Evolutionary conservation across 306 rosid genomes (phyloP), one percentile per base, ranked within the genome.

Genomic region (Cucurbita pepo): DNA sequence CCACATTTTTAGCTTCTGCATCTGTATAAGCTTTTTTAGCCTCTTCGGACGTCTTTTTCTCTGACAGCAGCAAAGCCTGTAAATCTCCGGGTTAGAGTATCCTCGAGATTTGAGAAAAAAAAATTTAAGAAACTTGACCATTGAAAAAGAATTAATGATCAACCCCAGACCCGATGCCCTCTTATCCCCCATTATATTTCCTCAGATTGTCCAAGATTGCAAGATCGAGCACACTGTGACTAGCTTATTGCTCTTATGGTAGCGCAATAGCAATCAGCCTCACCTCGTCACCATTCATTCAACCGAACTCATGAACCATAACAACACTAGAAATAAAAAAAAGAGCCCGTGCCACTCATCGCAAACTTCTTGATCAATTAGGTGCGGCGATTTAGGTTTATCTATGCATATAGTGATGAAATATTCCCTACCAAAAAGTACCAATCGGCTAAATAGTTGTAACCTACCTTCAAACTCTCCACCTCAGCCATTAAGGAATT

Each of bases 401-500:
- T 30, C 38, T 16, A 62, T 38, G 50, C 19, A 40, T 16, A 40
- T 7, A 36, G 45, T 36, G 45, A 36, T 60, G 21, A 60, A 60
- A 25, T 60, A 19, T 60, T 60, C 16, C 64, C 11, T 30, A 64
- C 16, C 13, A 5, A 45, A 64, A 16, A 64, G 52, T 64, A 18
- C 48, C 41, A 6, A 44, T 19, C 21, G 71, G 34, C 71, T 43
- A 53, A 40, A 61, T 30, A 36, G 37, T 38, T 56, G 76, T 71
- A 37, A 47, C 74, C 40, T 80, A 94, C 99, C 97, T 89, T 91
- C 81, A 95, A 84, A 85, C 82, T 89, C 72, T 82, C 88, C 73
- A 95, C 85, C 84, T 89, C 99, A 54, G 89, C 83, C 77, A 80
- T 77, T 77, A 95, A 85, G 43, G 95, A 84, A 79, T 86, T 86